Evolutionary conservation across 1,284 basidiomycete genomes (phyloP).

Genomic region (Trichosporon sp.): DNA sequence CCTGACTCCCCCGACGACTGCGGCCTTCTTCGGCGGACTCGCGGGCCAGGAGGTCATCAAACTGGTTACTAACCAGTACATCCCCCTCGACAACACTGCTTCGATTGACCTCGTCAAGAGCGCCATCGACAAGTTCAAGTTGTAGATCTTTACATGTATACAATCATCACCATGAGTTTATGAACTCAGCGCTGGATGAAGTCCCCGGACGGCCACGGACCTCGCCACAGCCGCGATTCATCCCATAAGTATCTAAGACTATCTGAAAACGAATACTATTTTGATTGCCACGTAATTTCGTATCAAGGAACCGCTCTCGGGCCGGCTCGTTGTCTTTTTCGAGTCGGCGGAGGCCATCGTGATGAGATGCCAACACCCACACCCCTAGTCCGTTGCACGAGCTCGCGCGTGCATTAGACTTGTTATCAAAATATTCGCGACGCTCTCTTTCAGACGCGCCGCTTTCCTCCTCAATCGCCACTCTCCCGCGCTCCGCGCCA

Average conservation of each 20-base stretch:
- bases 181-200: neutral
- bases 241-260: too few species aligned
- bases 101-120: constrained; percentile 72
- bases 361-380: neutral
- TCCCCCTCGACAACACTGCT: constrained; percentile 81
- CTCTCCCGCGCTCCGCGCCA: neutral
- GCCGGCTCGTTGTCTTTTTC: constrained; percentile 3
- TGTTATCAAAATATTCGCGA: constrained; percentile 2
- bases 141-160: constrained; percentile 23
- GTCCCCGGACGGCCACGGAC: neutral
- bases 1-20: constrained; percentile 83
- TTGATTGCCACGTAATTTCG: neutral
- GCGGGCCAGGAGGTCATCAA: constrained; percentile 98
- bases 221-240: neutral
- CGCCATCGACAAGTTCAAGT: constrained; percentile 42
- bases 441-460: neutral
- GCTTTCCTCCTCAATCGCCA: neutral
- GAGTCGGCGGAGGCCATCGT: constrained; percentile 1
- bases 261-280: neutral
- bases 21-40: constrained; percentile 87
- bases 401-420: constrained; percentile 4
- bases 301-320: neutral
- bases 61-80: constrained; percentile 92
- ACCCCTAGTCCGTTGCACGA: neutral
- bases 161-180: neutral